phyloP scores from a whole-genome alignment of 768 basidiomycete genomes.

The Cystofilobasidium bisporidii region DNA sequence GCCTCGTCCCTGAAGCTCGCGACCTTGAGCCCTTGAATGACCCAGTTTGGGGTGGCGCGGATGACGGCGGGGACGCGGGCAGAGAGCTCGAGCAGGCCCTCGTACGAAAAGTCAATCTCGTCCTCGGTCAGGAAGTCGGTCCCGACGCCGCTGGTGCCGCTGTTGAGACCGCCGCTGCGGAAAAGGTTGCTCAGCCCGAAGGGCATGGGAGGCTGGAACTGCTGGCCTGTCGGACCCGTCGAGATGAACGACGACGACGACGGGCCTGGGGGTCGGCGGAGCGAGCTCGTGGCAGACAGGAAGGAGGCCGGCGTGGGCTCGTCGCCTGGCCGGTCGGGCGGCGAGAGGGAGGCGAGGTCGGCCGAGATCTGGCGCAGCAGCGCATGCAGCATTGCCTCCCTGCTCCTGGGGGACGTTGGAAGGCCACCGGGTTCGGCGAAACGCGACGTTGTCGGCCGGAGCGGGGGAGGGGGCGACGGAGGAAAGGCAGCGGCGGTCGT shows the following conservation, averaged over 20 bases:
- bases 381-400: neutral
- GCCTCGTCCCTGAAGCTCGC: neutral
- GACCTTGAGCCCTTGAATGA: neutral
- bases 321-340: neutral
- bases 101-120: slow-evolving; percentile 4
- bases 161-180: neutral
- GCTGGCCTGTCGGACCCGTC: neutral
- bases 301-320: too few relatives aligned
- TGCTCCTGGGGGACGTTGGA: neutral
- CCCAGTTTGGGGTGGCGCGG: neutral
- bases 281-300: too few relatives aligned
- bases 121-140: slow-evolving; percentile 3
- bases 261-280: neutral
- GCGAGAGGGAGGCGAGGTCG: neutral
- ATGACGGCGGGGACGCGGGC: neutral
- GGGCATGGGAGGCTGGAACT: neutral
- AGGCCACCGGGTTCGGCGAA: neutral
- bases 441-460: too few relatives aligned
- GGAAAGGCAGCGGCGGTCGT: neutral
- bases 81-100: neutral
- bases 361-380: neutral
- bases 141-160: neutral
- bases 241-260: neutral
- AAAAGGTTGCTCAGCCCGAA: neutral
- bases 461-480: neutral